These are phyloP conservation scores for Monosporozyma unispora DNA, from an alignment of 805 yeast species.

Conservation along the genomic window DNA sequence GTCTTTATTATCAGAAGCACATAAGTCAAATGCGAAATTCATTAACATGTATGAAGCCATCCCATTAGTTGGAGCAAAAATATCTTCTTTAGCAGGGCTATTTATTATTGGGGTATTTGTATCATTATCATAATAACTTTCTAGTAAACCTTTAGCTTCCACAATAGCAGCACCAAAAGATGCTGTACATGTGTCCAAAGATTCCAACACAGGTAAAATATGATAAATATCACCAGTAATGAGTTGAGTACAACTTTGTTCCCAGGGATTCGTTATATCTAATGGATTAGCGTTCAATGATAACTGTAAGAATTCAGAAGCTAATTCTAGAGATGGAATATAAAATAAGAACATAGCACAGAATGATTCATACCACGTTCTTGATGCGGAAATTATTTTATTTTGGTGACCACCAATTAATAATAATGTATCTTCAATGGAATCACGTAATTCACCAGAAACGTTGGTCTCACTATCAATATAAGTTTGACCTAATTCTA, in stretches of 20 bases:
- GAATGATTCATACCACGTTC: conserved; percentile 62
- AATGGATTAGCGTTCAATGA: conserved; percentile 31
- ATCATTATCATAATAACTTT: conserved; percentile 27
- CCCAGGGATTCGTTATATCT: conserved; percentile 41
- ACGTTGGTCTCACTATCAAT: conserved; percentile 16
- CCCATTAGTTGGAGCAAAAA: conserved; percentile 32
- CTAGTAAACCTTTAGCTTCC: conserved; percentile 55
- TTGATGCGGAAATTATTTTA: conserved; percentile 43
- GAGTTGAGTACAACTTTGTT: conserved; percentile 45
- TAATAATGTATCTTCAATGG: conserved; percentile 26
- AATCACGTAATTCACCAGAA: conserved; percentile 22
- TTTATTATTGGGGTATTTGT: conserved; percentile 2
- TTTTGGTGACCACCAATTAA: conserved; percentile 33
- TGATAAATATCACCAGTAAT: conserved; percentile 48
- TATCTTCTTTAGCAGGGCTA: conserved; percentile 12
- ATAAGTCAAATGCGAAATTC: conserved; percentile 26
- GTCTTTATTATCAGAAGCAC: conserved; percentile 32
- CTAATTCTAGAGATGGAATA: conserved; percentile 42
- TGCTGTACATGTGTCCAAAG: conserved; percentile 53
- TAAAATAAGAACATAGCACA: conserved; percentile 49
- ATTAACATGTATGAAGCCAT: conserved; percentile 35
- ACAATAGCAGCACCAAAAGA: conserved; percentile 52
- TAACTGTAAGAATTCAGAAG: conserved; percentile 34
- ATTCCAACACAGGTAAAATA: conserved; percentile 50
- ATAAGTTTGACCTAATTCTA: conserved; percentile 21